Evolutionary conservation across 257 asterid species (phyloP).

Genomic region (Anisodus tanguticus): DNA sequence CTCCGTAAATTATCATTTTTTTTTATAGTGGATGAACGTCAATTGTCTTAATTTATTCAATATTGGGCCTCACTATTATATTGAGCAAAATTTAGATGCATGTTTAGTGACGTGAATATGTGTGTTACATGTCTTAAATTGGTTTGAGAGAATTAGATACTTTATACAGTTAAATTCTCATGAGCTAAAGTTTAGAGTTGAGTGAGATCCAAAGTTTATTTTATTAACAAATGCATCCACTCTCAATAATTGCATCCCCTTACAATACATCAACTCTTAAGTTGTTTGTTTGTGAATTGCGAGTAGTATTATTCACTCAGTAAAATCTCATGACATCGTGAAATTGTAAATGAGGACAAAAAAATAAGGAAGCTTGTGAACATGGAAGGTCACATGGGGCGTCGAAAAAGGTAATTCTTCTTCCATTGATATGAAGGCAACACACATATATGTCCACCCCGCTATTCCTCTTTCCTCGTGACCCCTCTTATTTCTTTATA

Average conservation of each 20-base stretch:
- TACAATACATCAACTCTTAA: neutral
- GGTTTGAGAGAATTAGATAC: neutral
- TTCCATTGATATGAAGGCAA: slow-evolving; percentile 17
- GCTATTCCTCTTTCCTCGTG: neutral
- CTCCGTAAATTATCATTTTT: no score
- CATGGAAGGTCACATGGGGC: slow-evolving; percentile 27
- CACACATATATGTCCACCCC: slow-evolving; percentile 27
- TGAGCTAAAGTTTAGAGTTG: neutral
- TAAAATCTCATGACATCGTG: neutral
- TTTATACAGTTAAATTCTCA: no score
- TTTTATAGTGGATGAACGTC: no score
- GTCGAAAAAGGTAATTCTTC: neutral
- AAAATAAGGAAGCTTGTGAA: neutral
- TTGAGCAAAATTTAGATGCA: no score
- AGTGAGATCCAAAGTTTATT: no score
- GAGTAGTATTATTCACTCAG: neutral
- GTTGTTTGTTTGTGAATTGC: neutral
- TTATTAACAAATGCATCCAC: neutral
- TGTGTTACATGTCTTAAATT: no score
- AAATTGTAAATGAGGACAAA: slow-evolving; percentile 11
- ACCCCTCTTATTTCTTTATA: neutral
- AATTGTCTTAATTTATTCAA: no score
- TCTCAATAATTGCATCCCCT: neutral
- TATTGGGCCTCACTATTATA: no score
- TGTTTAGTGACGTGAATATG: no score